A percentile compares a stretch with the other conserved stretches of the same genome.
These are phyloP conservation scores for Taphrina wiesneri DNA, from an alignment of 1,139 yeast genomes.

Conservation along the genomic window DNA sequence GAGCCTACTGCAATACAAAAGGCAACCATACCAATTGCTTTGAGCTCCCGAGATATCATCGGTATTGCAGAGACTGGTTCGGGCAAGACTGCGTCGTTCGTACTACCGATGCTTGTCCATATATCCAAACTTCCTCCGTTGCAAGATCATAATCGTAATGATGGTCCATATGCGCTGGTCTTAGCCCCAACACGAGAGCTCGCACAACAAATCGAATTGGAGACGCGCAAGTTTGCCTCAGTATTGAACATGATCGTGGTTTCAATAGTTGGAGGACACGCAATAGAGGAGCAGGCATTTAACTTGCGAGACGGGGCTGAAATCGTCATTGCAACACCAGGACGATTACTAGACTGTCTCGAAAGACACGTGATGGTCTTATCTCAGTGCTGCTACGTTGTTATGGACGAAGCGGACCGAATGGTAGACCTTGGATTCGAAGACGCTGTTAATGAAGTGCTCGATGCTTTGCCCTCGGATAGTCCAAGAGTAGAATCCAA, in stretches of 20 bases:
- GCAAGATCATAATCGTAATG: conserved; percentile 48
- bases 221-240: conserved; percentile 57
- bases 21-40: conserved; percentile 77
- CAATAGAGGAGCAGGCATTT: conserved; percentile 69
- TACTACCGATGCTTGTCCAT: conserved; percentile 69
- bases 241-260: conserved; percentile 55
- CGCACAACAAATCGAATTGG: conserved; percentile 78
- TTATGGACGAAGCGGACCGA: conserved; percentile 90
- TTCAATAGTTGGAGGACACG: conserved; percentile 87
- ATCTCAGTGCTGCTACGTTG: conserved; percentile 63
- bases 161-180: conserved; percentile 69
- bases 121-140: conserved; percentile 54
- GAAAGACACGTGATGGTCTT: conserved; percentile 66
- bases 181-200: conserved; percentile 93
- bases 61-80: conserved; percentile 98
- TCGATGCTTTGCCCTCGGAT: conserved; percentile 52
- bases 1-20: conserved; percentile 89
- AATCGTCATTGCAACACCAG: conserved; percentile 90
- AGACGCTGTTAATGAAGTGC: conserved; percentile 65
- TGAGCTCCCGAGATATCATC: conserved; percentile 62
- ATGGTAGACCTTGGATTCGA: conserved; percentile 97
- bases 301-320: conserved; percentile 69
- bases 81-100: conserved; percentile 85
- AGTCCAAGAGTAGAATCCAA: conserved; percentile 44
- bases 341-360: conserved; percentile 76